These are phyloP conservation scores for Medicago lupulina DNA, from an alignment of 306 rosid species.

Conservation along the genomic window DNA sequence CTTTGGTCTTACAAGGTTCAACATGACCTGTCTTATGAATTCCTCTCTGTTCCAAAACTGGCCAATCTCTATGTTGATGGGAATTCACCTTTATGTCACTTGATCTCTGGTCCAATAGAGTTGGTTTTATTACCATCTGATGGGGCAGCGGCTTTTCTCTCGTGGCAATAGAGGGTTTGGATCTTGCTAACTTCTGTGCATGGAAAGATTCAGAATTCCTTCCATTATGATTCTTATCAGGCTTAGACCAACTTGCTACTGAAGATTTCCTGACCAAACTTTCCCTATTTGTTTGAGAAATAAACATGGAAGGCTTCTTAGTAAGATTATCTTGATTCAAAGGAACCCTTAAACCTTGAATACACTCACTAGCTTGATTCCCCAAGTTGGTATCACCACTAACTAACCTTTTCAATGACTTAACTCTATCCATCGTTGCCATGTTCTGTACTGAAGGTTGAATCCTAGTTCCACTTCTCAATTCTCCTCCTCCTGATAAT, in stretches of 20 bases:
- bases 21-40: conserved; percentile 25
- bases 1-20: conserved; percentile 21
- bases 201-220: conserved; percentile 20
- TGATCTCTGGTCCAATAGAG: conserved; percentile 50
- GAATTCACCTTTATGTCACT: conserved; percentile 39
- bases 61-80: conserved; percentile 34
- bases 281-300: conserved; percentile 24
- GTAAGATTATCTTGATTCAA: conserved; percentile 29
- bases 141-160: conserved; percentile 31
- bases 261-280: conserved; percentile 35
- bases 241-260: conserved; percentile 8
- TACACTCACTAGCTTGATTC: conserved; percentile 45
- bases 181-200: conserved; percentile 12
- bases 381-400: conserved; percentile 25
- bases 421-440: conserved; percentile 29
- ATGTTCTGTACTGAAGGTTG: conserved; percentile 28
- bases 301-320: conserved; percentile 29
- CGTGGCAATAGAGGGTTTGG: conserved; percentile 22
- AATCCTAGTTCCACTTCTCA: conserved; percentile 25
- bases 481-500: conserved; percentile 33
- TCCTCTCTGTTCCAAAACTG: conserved; percentile 22
- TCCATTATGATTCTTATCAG: conserved; percentile 10
- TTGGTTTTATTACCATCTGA: conserved; percentile 51
- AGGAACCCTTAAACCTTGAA: conserved; percentile 64
- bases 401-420: conserved; percentile 42